Evolutionary conservation across 805 yeast species (phyloP), one percentile per base, ranked within the genome.

Genomic region (Starmerella khaoyaiensis): DNA sequence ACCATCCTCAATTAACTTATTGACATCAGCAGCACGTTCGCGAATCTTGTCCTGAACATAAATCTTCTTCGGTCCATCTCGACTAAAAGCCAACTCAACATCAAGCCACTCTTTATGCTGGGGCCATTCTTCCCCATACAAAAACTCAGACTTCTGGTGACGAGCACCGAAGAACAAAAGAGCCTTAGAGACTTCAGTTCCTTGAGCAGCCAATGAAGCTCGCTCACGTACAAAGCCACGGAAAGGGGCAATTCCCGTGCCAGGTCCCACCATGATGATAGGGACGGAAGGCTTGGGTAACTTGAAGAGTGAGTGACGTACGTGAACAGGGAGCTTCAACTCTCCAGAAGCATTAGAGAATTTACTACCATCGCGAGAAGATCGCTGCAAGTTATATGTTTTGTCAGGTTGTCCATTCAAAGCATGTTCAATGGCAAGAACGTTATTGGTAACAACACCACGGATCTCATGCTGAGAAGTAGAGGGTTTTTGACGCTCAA

Each of bases 201-300:
- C 72, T 47, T 67, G 65, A 40, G 64, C 65, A 10, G 61, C 62
- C 53, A 65, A 71, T 27, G 62, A 57, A n/a, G 76, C 79, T 53
- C 86, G 77, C 57, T 87, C 98, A 63, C 93, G 76, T 25, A 87
- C 61, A 49, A 87, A 87, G 3, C 94, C 98, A 64, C 98, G 76
- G 67, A 90, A 82, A 44, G 98, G 98, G 8, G 98, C 97, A 35
- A 87, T 87, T 59, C 98, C 98, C 3, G 98, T 90, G 47, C 98
- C 98, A 31, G 98, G 97, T 21, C 98, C 98, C 53, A 87, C 70
- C 79, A 86, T 72, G 51, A 87, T 83, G 17, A 87, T 69, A 14
- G 97, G 96, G 22, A 76, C 73, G 3, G 71, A 60, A 22, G 93
- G 78, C 55, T 82, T 81, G 16, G 98, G 98, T 46, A 90, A 68